Evolutionary conservation across 352 stramenopile genomes (phyloP).

Genomic region (Plasmopara muralis): DNA sequence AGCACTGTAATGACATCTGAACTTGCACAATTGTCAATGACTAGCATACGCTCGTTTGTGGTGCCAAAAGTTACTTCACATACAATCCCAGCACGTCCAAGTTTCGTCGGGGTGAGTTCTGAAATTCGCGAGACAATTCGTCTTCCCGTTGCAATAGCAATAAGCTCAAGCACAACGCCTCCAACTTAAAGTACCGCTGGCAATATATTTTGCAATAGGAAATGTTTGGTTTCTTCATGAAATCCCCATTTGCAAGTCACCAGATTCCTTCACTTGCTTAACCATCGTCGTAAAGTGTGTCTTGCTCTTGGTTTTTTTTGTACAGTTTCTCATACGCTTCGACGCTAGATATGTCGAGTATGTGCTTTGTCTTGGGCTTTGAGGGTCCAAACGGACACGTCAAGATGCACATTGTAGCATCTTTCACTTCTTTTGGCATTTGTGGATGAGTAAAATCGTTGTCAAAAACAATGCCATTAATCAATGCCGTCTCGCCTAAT

Average conservation of each 20-base stretch:
- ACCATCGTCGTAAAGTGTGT: constrained; percentile 99
- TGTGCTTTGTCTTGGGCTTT: constrained; percentile 99
- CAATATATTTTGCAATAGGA: constrained; percentile 96
- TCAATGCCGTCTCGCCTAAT: constrained; percentile 96
- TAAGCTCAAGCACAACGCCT: constrained; percentile 98
- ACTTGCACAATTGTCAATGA: constrained; percentile 98
- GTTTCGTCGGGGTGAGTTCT: constrained; percentile 96
- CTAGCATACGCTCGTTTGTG: constrained; percentile 96
- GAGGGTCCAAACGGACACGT: constrained; percentile 99
- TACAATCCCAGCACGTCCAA: constrained; percentile 92
- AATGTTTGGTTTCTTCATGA: constrained; percentile 99
- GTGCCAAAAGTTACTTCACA: constrained; percentile 97
- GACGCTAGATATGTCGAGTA: constrained; percentile 96
- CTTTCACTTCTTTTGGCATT: constrained; percentile 96
- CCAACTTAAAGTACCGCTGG: constrained; percentile 98
- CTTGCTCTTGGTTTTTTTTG: constrained; percentile 96
- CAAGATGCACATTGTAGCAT: constrained; percentile 98
- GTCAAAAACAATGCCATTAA: constrained; percentile 98
- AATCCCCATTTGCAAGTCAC: constrained; percentile 99
- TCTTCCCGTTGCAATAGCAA: constrained; percentile 98
- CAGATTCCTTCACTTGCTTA: constrained; percentile 98
- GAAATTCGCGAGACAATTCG: constrained; percentile 98
- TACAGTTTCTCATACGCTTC: constrained; percentile 97
- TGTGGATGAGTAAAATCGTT: constrained; percentile 99
- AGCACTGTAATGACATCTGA: constrained; percentile 98